Evolutionary conservation across 345 rosid species (phyloP).

Genomic region (Eucalyptus paniculata): DNA sequence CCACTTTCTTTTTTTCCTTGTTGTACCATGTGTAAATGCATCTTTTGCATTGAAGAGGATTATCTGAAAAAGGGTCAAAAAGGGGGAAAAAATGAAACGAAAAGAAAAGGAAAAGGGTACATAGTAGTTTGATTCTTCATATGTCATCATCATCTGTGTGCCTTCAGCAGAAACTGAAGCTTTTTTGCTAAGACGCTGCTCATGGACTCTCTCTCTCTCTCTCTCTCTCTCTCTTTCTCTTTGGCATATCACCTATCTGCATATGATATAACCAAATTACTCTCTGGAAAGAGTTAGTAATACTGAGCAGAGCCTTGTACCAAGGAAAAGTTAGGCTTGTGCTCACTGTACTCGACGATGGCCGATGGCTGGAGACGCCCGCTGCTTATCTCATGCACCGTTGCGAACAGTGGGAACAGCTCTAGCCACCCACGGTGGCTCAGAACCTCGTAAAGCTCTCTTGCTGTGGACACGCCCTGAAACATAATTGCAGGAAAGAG

Average conservation of each 20-base stretch:
- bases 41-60: not conserved
- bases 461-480: conserved; percentile 87
- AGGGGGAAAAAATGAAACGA: not conserved
- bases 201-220: not conserved
- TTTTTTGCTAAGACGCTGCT: not conserved
- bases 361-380: conserved; percentile 83
- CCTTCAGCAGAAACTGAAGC: not conserved
- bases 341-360: conserved; percentile 63
- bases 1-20: not conserved
- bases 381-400: conserved; percentile 67
- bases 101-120: not conserved
- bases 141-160: not conserved
- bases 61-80: not conserved
- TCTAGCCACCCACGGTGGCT: conserved; percentile 75
- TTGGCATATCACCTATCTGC: not conserved
- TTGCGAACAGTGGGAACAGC: conserved; percentile 69
- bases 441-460: conserved; percentile 75
- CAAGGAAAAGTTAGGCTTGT: conserved; percentile 30
- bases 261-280: not conserved
- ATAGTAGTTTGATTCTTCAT: not conserved
- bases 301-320: conserved; percentile 16
- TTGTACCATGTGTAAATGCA: not conserved
- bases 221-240: not conserved
- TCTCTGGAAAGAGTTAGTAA: not conserved
- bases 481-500: not conserved